Evolutionary conservation across 2,329 filamentous ascomycete genomes (phyloP).

Genomic region (Hypoxylon rubiginosum): DNA sequence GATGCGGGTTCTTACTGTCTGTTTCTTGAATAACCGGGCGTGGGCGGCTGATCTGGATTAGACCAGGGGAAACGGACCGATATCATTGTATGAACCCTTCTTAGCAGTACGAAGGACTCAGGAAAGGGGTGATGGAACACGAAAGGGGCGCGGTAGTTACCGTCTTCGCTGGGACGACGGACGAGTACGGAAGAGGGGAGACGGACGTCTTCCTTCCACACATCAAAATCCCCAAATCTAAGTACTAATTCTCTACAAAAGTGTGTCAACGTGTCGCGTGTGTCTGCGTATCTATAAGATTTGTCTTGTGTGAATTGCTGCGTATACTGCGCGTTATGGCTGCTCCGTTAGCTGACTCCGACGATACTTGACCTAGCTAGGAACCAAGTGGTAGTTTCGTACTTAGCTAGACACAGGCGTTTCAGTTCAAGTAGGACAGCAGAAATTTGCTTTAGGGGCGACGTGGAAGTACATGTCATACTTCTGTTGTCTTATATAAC

Average conservation of each 20-base stretch:
- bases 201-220: constrained; percentile 14
- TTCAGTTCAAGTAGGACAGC: background rate
- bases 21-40: constrained; percentile 39
- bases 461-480: background rate
- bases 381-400: too few species aligned
- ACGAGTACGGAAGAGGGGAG: constrained; percentile 20
- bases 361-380: too few species aligned
- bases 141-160: constrained; percentile 13
- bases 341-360: too few species aligned
- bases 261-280: background rate
- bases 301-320: background rate
- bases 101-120: constrained; percentile 15
- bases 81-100: constrained; percentile 31
- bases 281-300: background rate
- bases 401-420: background rate
- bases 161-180: constrained; percentile 34
- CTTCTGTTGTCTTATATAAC: background rate
- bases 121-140: constrained; percentile 11
- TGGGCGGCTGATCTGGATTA: constrained; percentile 36
- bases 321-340: too few species aligned
- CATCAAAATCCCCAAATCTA: constrained; percentile 21
- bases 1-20: constrained; percentile 30
- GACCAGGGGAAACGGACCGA: constrained; percentile 37
- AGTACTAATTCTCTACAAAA: constrained; percentile 28
- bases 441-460: background rate